Evolutionary conservation across 352 stramenopile species (phyloP).

Genomic region (Globisporangium cederbergense): DNA sequence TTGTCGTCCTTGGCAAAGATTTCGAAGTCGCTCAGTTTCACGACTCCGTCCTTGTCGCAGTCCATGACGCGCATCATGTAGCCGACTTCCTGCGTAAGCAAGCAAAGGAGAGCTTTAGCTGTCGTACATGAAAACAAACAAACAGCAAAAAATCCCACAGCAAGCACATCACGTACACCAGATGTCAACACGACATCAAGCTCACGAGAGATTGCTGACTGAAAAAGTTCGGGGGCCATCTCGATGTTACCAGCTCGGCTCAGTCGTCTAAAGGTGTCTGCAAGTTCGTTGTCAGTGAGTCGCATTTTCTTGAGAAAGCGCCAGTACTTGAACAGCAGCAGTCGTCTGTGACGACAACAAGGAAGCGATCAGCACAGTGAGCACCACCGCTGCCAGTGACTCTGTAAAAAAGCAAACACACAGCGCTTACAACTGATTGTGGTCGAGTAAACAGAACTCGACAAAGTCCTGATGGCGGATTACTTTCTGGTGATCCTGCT

Average conservation of each 20-base stretch:
- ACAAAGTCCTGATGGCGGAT: constrained; percentile 72
- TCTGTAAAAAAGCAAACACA: not conserved
- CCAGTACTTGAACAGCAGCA: constrained; percentile 78
- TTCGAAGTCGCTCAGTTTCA: constrained; percentile 75
- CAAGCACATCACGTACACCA: constrained; percentile 34
- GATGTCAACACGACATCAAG: constrained; percentile 78
- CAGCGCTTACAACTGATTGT: constrained; percentile 61
- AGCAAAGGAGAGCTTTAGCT: not conserved
- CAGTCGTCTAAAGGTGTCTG: constrained; percentile 68
- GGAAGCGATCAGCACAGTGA: not conserved
- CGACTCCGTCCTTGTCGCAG: constrained; percentile 53
- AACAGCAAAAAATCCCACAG: not conserved
- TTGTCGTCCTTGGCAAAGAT: constrained; percentile 67
- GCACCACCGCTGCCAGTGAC: not conserved
- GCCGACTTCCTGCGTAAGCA: constrained; percentile 42
- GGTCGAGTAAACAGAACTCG: constrained; percentile 78
- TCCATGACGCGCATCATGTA: constrained; percentile 72
- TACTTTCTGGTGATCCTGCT: constrained; percentile 45
- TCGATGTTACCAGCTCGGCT: constrained; percentile 27
- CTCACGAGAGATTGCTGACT: constrained; percentile 58
- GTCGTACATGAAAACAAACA: not conserved
- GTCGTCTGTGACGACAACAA: constrained; percentile 31
- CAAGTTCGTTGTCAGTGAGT: constrained; percentile 75
- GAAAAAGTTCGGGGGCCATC: constrained; percentile 58
- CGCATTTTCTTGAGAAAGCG: constrained; percentile 53